Percentiles rank a stretch among this genome's conserved stretches.
Conservation (phyloP, 2,329 filamentous ascomycete genomes). For the Cladosporium sp. region DNA sequence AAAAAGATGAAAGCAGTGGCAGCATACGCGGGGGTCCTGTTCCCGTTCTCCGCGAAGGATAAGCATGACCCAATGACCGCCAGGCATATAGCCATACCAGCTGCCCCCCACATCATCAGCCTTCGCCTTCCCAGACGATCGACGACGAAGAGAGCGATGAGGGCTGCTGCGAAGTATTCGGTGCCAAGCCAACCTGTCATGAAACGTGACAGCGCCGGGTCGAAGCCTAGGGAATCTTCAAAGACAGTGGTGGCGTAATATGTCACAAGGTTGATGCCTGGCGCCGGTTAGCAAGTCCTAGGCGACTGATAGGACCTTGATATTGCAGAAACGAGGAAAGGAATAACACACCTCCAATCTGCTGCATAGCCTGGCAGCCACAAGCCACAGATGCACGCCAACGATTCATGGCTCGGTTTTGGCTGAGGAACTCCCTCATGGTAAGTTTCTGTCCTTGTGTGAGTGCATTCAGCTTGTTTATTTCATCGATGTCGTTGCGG, state of each 20-base stretch:
- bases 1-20: conserved; percentile 29
- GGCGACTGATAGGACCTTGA: too few species aligned
- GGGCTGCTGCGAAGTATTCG: conserved; percentile 22
- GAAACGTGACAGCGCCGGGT: conserved; percentile 17
- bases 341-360: conserved; percentile 1
- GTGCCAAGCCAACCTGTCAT: conserved; percentile 22
- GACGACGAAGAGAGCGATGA: conserved; percentile 12
- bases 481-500: conserved; percentile 1
- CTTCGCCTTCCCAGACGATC: background rate
- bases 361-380: conserved; percentile 8
- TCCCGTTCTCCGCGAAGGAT: conserved; percentile 15
- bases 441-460: conserved; percentile 14
- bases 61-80: conserved; percentile 20
- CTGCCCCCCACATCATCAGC: background rate
- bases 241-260: conserved; percentile 14
- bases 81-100: conserved; percentile 24
- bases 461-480: conserved; percentile 16
- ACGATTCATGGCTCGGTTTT: conserved; percentile 15
- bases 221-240: conserved; percentile 17
- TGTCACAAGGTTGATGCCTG: background rate
- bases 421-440: conserved; percentile 15
- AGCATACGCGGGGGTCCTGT: conserved; percentile 12
- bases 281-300: background rate
- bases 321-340: background rate
- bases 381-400: conserved; percentile 12